Conservation (phyloP, 1,139 yeast genomes). For the Yamadazyma epiphylla region DNA sequence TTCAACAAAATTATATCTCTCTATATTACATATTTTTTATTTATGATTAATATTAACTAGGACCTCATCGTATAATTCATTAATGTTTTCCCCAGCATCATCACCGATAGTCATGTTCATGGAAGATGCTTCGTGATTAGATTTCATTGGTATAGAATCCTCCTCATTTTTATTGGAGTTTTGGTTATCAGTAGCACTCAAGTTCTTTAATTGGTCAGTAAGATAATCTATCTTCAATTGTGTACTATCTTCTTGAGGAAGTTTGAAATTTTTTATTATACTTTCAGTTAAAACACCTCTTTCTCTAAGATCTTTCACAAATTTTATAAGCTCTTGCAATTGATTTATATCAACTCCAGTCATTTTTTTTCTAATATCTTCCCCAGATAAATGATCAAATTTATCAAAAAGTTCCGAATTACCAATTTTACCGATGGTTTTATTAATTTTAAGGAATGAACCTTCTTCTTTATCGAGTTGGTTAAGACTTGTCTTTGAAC, state of each 20-base stretch:
- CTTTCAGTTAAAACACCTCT: slow-evolving; percentile 51
- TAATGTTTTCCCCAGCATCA: slow-evolving; percentile 10
- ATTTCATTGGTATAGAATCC: too few relatives aligned
- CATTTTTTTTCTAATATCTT: slow-evolving; percentile 49
- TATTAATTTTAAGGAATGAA: slow-evolving; percentile 31
- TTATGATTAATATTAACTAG: slow-evolving; percentile 11
- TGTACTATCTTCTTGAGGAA: too few relatives aligned
- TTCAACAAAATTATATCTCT: not conserved
- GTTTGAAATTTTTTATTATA: slow-evolving; percentile 36
- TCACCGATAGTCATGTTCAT: too few relatives aligned
- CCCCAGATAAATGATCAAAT: slow-evolving; percentile 38
- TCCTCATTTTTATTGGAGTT: too few relatives aligned
- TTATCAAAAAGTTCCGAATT: slow-evolving; percentile 3
- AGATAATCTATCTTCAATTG: slow-evolving; percentile 9
- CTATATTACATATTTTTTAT: slow-evolving; percentile 13
- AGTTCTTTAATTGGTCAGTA: slow-evolving; percentile 9
- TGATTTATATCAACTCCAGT: slow-evolving; percentile 45
- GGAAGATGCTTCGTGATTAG: too few relatives aligned
- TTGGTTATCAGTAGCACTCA: slow-evolving; percentile 1
- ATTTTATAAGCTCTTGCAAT: slow-evolving; percentile 47
- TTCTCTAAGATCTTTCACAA: slow-evolving; percentile 46
- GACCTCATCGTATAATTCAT: slow-evolving; percentile 14
- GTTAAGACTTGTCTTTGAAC: slow-evolving; percentile 33
- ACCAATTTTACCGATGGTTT: slow-evolving; percentile 18
- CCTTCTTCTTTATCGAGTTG: slow-evolving; percentile 41